Percentiles rank a stretch among this genome's conserved stretches.
Conservation (phyloP, 225 moss, liverwort and hornwort genomes). For the Bryoerythrophyllum caledonicum region DNA sequence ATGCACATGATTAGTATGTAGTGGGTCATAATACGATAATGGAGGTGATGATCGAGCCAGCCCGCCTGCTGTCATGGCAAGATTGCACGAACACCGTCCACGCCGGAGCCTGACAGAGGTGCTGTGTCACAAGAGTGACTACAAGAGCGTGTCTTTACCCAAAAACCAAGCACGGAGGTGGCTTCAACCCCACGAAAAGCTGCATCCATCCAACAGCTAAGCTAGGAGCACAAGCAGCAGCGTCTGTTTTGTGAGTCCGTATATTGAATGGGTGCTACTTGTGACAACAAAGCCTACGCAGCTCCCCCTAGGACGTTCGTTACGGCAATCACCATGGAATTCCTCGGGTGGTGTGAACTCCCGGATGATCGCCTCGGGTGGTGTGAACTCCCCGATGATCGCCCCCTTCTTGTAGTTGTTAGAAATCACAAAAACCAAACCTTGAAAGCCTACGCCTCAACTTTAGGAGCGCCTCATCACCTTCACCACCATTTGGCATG, state of each 20-base stretch:
- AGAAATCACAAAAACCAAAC: neutral
- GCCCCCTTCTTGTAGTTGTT: constrained; percentile 5
- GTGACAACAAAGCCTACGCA: constrained; percentile 16
- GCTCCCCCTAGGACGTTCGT: neutral
- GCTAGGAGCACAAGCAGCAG: neutral
- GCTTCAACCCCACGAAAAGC: constrained; percentile 39
- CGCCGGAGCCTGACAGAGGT: constrained; percentile 24
- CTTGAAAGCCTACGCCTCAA: neutral
- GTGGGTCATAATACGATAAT: constrained; percentile 11
- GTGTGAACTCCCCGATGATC: constrained; percentile 14
- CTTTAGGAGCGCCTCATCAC: neutral
- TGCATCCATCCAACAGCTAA: constrained; percentile 22
- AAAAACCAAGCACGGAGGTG: constrained; percentile 4
- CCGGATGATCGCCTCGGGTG: constrained; percentile 24
- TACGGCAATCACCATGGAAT: constrained; percentile 25
- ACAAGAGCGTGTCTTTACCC: constrained; percentile 23
- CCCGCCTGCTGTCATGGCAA: neutral
- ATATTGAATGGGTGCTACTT: neutral
- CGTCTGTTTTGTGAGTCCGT: constrained; percentile 14
- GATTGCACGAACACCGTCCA: constrained; percentile 27
- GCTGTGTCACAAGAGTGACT: constrained; percentile 12
- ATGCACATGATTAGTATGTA: constrained; percentile 3
- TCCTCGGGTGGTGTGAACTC: constrained; percentile 15
- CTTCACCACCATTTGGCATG: neutral
- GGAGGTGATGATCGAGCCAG: constrained; percentile 2